Percentiles rank a stretch among this genome's conserved stretches.
phyloP scores from a whole-genome alignment of 1,139 yeast genomes.

The Sugiyamaella xylanicola region DNA sequence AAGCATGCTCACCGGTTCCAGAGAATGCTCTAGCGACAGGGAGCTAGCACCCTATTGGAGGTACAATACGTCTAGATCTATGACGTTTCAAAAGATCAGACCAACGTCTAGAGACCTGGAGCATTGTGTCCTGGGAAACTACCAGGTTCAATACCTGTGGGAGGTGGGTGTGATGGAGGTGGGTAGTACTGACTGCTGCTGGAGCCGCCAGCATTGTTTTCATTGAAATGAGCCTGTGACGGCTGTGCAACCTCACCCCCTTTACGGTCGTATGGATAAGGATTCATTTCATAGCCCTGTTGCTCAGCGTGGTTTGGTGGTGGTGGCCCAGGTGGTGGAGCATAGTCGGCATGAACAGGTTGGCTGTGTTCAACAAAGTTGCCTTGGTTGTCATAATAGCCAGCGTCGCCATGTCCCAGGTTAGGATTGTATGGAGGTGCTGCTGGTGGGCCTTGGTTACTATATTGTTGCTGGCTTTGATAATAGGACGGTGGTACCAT shows the following conservation, averaged over 20 bases:
- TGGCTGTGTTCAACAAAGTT: conserved; percentile 46
- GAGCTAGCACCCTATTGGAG: too few species aligned
- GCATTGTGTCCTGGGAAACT: not conserved
- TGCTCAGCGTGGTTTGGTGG: conserved; percentile 2
- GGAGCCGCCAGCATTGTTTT: conserved; percentile 20
- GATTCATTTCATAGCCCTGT: conserved; percentile 25
- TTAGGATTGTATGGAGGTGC: conserved; percentile 46
- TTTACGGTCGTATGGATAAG: conserved; percentile 19
- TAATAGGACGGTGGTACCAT: conserved; percentile 86
- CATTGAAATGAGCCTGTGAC: conserved; percentile 16
- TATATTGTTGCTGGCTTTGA: conserved; percentile 68
- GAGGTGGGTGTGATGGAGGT: conserved; percentile 23
- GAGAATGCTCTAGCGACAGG: too few species aligned
- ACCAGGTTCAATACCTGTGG: not conserved
- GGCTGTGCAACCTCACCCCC: conserved; percentile 8
- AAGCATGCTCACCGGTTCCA: too few species aligned
- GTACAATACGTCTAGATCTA: too few species aligned
- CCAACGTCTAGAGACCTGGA: not conserved
- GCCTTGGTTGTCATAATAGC: conserved; percentile 76
- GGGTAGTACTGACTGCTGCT: conserved; percentile 15
- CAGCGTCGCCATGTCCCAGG: conserved; percentile 70
- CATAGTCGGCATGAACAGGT: conserved; percentile 12
- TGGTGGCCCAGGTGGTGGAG: conserved; percentile 32
- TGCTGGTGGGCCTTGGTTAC: conserved; percentile 32
- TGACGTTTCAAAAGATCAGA: too few species aligned